phyloP scores from a whole-genome alignment of 495 filamentous ascomycete species.

The Tuber brumale region DNA sequence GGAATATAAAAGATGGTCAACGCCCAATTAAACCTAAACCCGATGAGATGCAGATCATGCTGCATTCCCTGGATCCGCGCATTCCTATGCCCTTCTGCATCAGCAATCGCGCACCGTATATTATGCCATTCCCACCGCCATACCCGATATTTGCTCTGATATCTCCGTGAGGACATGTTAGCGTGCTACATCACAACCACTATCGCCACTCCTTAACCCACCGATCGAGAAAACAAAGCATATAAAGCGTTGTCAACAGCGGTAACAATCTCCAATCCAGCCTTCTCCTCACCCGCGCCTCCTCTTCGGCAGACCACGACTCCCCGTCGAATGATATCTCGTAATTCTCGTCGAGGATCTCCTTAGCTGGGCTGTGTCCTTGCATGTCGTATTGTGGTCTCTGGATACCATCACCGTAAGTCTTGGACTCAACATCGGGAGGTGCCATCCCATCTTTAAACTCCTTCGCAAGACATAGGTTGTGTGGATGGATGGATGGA shows the following conservation, averaged over 20 bases:
- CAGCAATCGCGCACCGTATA: neutral
- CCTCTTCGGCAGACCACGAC: constrained; percentile 49
- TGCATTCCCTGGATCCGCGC: constrained; percentile 52
- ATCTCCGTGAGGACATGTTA: neutral
- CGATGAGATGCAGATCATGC: constrained; percentile 46
- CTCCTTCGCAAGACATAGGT: neutral
- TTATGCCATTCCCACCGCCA: neutral
- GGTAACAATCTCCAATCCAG: constrained; percentile 52
- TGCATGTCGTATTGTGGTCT: neutral
- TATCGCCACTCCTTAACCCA: constrained; percentile 13
- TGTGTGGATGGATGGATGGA: neutral
- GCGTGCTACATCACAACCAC: neutral
- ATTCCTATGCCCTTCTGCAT: constrained; percentile 44
- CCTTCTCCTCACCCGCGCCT: constrained; percentile 48
- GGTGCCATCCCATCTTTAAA: neutral
- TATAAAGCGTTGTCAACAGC: constrained; percentile 51
- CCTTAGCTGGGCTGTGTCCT: neutral
- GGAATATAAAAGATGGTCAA: constrained; percentile 61
- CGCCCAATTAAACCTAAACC: constrained; percentile 53
- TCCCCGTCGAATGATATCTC: neutral
- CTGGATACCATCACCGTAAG: neutral
- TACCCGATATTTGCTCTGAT: constrained; percentile 38
- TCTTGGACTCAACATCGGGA: neutral
- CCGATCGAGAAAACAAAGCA: constrained; percentile 58
- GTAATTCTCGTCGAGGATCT: neutral